A percentile compares a stretch with the other conserved stretches of the same genome.
phyloP scores from a whole-genome alignment of 2,329 filamentous ascomycete species.

The Xylogone sp. region DNA sequence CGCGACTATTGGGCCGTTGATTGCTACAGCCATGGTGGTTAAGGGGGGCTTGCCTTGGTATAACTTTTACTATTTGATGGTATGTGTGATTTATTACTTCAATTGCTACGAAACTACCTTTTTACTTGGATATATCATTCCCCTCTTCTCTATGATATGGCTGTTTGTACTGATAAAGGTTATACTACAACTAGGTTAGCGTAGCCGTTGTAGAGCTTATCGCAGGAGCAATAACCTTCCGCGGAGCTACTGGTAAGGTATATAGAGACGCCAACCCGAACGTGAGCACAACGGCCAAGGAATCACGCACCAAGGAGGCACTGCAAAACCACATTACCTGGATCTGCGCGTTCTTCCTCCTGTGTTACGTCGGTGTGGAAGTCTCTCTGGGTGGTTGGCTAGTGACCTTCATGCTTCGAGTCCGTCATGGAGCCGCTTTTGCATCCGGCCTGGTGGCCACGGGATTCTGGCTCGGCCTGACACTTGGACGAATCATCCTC shows the following conservation, averaged over 20 bases:
- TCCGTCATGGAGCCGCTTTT: conserved; percentile 66
- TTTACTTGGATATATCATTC: not conserved
- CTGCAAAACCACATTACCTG: conserved; percentile 57
- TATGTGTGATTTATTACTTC: too few relatives aligned
- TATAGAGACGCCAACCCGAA: conserved; percentile 55
- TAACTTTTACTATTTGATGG: conserved; percentile 73
- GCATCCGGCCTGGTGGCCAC: conserved; percentile 72
- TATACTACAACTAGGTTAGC: conserved; percentile 37
- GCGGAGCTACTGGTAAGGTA: conserved; percentile 53
- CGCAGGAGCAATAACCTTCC: conserved; percentile 54
- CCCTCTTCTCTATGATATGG: not conserved
- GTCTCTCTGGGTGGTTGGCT: conserved; percentile 78
- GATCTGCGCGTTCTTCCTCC: conserved; percentile 69
- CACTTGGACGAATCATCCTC: conserved; percentile 66
- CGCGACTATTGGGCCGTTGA: conserved; percentile 63
- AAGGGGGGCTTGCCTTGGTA: conserved; percentile 63
- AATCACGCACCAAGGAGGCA: conserved; percentile 22
- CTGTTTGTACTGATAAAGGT: not conserved
- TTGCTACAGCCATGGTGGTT: conserved; percentile 71
- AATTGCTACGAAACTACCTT: too few relatives aligned
- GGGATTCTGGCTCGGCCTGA: conserved; percentile 82
- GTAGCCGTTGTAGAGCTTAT: conserved; percentile 52
- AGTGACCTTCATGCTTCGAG: conserved; percentile 80
- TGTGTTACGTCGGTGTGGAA: conserved; percentile 77
- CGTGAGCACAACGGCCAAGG: conserved; percentile 9